Conservation (phyloP, 352 stramenopile genomes). For the Globisporangium mamillatum region DNA sequence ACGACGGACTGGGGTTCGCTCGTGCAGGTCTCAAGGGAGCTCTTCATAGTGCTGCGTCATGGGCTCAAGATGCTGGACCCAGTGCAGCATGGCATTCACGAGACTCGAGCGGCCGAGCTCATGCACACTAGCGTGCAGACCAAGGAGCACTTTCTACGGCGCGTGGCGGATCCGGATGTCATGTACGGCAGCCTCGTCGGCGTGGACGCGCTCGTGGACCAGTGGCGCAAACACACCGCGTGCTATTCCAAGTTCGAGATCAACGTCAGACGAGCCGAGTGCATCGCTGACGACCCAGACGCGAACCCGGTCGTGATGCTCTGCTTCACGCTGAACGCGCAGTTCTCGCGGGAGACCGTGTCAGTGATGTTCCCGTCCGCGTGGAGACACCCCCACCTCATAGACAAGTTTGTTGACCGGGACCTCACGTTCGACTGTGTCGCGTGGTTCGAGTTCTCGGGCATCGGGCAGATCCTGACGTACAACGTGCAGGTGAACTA, state of each 20-base stretch:
- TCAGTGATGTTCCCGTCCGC: slow-evolving; percentile 25
- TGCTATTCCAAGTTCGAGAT: slow-evolving; percentile 6
- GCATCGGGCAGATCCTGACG: slow-evolving; percentile 13
- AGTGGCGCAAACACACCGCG: slow-evolving; percentile 5
- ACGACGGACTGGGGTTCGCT: slow-evolving; percentile 3
- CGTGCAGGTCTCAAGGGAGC: slow-evolving; percentile 2
- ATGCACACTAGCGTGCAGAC: background rate
- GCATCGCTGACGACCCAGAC: background rate
- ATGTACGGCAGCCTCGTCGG: slow-evolving; percentile 5
- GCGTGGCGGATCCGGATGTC: background rate
- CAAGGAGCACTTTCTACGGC: slow-evolving; percentile 3
- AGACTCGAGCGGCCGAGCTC: background rate
- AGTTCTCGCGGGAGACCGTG: slow-evolving; percentile 13
- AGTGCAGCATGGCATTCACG: background rate
- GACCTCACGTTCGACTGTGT: slow-evolving; percentile 21
- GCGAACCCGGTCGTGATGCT: slow-evolving; percentile 6
- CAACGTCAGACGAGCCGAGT: background rate
- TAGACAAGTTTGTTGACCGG: slow-evolving; percentile 17
- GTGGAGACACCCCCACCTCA: slow-evolving; percentile 13
- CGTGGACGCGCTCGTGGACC: background rate
- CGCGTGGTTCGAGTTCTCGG: slow-evolving; percentile 22
- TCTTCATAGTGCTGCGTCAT: slow-evolving; percentile 2
- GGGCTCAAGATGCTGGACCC: background rate
- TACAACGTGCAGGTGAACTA: slow-evolving; percentile 23
- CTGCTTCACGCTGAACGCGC: background rate